Percentiles rank a stretch among this genome's conserved stretches.
Conservation (phyloP, 2,329 filamentous ascomycete genomes). For the Microcyclospora tardicrescens region DNA sequence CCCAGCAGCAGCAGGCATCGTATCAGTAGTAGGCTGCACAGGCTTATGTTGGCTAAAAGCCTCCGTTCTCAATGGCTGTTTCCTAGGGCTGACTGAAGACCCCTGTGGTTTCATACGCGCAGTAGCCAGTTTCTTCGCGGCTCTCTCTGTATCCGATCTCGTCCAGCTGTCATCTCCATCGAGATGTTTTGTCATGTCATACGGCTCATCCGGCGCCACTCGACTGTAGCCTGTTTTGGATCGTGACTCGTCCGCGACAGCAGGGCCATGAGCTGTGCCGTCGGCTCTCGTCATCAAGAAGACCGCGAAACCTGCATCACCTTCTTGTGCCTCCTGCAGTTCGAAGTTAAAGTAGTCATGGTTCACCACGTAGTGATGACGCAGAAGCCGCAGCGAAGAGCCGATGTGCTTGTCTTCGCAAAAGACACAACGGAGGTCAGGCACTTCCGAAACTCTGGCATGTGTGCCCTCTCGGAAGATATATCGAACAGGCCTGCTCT, state of each 20-base stretch:
- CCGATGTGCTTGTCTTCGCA: constrained; percentile 11
- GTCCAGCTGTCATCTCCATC: constrained; percentile 22
- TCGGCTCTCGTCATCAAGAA: too few relatives aligned
- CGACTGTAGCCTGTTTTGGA: too few relatives aligned
- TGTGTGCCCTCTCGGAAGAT: constrained; percentile 4
- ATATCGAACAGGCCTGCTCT: constrained; percentile 15
- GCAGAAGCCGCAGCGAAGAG: constrained; percentile 17
- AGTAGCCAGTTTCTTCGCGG: too few relatives aligned
- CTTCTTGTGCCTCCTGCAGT: constrained; percentile 6
- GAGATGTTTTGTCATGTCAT: constrained; percentile 24
- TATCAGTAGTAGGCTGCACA: too few relatives aligned
- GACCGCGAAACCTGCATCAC: constrained; percentile 2
- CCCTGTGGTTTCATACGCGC: too few relatives aligned
- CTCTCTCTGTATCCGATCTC: too few relatives aligned
- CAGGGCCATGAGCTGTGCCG: too few relatives aligned
- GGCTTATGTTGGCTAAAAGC: too few relatives aligned
- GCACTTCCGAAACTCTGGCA: constrained; percentile 2
- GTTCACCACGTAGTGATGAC: constrained; percentile 22
- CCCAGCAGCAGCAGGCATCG: too few relatives aligned
- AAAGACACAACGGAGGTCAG: constrained; percentile 15
- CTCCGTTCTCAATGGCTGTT: too few relatives aligned
- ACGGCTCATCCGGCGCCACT: constrained; percentile 19
- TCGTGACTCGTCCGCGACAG: too few relatives aligned
- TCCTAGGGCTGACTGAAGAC: too few relatives aligned
- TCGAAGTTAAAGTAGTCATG: constrained; percentile 26